Conservation (phyloP, 306 rosid species). For the Senna siamea region DNA sequence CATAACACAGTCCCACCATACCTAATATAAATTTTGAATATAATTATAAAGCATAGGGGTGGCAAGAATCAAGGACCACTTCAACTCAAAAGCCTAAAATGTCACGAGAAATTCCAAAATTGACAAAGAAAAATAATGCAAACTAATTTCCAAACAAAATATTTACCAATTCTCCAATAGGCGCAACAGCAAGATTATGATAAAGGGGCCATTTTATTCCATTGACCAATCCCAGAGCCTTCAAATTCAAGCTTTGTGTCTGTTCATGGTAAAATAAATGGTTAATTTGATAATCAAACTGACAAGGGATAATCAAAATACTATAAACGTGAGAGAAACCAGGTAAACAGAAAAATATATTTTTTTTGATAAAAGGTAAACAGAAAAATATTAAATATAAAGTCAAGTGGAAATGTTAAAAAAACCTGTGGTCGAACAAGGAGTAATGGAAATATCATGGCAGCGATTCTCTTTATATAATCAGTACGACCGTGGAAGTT, state of each 20-base stretch:
- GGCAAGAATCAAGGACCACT: background rate
- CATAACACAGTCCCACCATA: too few species aligned
- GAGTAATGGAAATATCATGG: constrained; percentile 76
- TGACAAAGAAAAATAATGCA: constrained; percentile 9
- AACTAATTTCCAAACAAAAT: constrained; percentile 12
- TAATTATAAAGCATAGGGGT: background rate
- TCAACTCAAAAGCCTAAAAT: background rate
- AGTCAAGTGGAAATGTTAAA: constrained; percentile 26
- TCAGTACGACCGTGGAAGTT: constrained; percentile 42
- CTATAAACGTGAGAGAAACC: background rate
- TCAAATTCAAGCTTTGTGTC: constrained; percentile 74
- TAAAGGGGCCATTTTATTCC: constrained; percentile 76
- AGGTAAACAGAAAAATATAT: constrained; percentile 3
- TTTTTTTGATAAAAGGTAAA: too few species aligned
- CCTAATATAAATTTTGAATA: too few species aligned
- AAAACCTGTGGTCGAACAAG: constrained; percentile 77
- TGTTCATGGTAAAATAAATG: constrained; percentile 42
- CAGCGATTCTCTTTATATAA: constrained; percentile 51
- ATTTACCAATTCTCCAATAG: constrained; percentile 55
- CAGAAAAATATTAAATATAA: constrained; percentile 19
- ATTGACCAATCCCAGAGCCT: constrained; percentile 67
- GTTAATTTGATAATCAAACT: constrained; percentile 24
- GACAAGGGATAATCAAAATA: constrained; percentile 22
- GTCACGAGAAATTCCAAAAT: background rate
- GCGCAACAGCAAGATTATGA: constrained; percentile 53